Conservation (phyloP, 768 basidiomycete genomes). For the Lentinus tigrinus region DNA sequence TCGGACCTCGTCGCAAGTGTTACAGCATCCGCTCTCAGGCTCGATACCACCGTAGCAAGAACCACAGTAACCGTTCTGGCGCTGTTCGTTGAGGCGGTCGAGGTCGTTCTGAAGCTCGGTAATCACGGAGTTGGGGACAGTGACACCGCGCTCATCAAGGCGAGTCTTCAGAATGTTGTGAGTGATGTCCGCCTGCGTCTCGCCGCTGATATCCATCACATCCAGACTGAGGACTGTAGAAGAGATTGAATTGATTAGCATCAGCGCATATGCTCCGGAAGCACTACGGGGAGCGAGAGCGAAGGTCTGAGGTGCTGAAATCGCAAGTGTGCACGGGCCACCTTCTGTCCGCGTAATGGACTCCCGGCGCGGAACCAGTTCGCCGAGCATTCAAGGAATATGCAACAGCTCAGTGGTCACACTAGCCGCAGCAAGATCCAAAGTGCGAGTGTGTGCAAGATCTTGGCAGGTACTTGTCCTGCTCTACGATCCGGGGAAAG, state of each 20-base stretch:
- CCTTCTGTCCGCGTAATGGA: too few relatives aligned
- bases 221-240: slow-evolving; percentile 89
- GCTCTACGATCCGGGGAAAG: too few relatives aligned
- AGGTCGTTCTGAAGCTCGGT: slow-evolving; percentile 83
- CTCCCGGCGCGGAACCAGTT: too few relatives aligned
- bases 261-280: background rate
- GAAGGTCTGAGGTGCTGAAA: too few relatives aligned
- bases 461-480: too few relatives aligned
- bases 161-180: slow-evolving; percentile 89
- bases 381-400: too few relatives aligned
- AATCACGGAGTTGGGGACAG: slow-evolving; percentile 54
- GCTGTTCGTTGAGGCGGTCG: slow-evolving; percentile 69
- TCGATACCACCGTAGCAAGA: slow-evolving; percentile 91
- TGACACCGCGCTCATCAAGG: slow-evolving; percentile 55
- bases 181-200: slow-evolving; percentile 86
- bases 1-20: slow-evolving; percentile 93
- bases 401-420: too few relatives aligned
- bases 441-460: too few relatives aligned
- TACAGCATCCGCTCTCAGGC: slow-evolving; percentile 84
- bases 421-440: too few relatives aligned
- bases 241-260: background rate
- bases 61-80: slow-evolving; percentile 76
- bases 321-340: too few relatives aligned
- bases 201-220: slow-evolving; percentile 97
- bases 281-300: background rate